Conservation (phyloP, 768 basidiomycete species). For the Xerocomus spinulosus region DNA sequence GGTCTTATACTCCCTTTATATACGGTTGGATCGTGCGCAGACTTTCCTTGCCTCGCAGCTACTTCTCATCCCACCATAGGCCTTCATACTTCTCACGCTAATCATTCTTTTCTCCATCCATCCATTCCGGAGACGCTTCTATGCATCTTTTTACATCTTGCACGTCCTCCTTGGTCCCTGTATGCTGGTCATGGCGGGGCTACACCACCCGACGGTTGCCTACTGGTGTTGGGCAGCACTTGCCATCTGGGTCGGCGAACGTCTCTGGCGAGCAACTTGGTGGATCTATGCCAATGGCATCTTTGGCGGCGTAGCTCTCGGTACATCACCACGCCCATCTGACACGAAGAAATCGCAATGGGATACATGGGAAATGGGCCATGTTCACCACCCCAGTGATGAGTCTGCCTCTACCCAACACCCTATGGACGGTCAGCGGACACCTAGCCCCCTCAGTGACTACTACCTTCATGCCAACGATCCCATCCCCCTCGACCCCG, state of each 20-base stretch:
- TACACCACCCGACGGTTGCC: slow-evolving; percentile 64
- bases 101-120: slow-evolving; percentile 49
- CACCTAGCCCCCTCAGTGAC: slow-evolving; percentile 24
- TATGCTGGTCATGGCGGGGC: slow-evolving; percentile 54
- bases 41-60: slow-evolving; percentile 4
- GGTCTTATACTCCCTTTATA: slow-evolving; percentile 56
- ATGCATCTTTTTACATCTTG: slow-evolving; percentile 61
- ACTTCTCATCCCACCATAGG: slow-evolving; percentile 35
- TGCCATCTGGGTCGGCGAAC: slow-evolving; percentile 58
- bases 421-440: slow-evolving; percentile 5
- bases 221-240: slow-evolving; percentile 69
- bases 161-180: slow-evolving; percentile 61
- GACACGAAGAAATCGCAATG: not conserved
- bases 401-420: not conserved
- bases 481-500: not conserved
- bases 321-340: not conserved
- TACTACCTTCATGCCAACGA: slow-evolving; percentile 15
- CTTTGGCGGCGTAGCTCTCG: slow-evolving; percentile 26
- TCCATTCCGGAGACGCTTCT: slow-evolving; percentile 48
- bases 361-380: slow-evolving; percentile 28
- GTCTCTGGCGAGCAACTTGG: slow-evolving; percentile 49
- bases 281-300: slow-evolving; percentile 60
- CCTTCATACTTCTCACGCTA: slow-evolving; percentile 50
- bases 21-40: slow-evolving; percentile 53
- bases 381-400: slow-evolving; percentile 4